Evolutionary conservation across 768 basidiomycete genomes (phyloP), one percentile per base, ranked within the genome.

Genomic region (Termitomyces sp.): DNA sequence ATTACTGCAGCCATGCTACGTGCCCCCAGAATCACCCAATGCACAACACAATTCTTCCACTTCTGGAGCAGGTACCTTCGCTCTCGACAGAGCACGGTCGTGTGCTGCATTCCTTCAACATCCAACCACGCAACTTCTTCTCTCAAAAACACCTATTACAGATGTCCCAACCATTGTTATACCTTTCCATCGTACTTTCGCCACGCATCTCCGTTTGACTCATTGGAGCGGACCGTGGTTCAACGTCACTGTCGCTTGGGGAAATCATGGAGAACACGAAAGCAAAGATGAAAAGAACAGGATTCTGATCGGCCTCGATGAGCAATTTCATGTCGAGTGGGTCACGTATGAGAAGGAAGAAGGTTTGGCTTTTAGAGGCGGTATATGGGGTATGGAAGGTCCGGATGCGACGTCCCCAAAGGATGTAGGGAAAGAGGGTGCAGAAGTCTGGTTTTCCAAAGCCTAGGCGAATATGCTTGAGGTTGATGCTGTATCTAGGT

Each of bases 351-450:
- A 37, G 22, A 53, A 52, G 4, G 66, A 58, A 9, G 62, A 63
- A 2, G 76, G 77, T 0, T 62, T 75, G 53, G 73, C 75, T 27
- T 75, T 78, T 51, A 72, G 68, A 55, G 74, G 75, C 2, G 68
- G 70, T 3, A 73, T 79, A 62, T 77, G 75, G 76, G 76, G 76
- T 0, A 74, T 68, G 64, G 72, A 73, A 49, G 76, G 74, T 0
- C 61, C 58, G 0, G 73, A 73, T 51, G 69, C 72, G 22, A 58
- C 58, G 13, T 65, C 65, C 3, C 73, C 74, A 1, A 64, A 48
- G n/a, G 73, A 72, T 0, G 52, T 1, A 7, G 75, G 71, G 6
- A 71, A 70, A 61, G 69, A 68, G n/a, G 65, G 68, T 16, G 76
- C 76, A 6, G 75, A 78, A 58, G 72, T 77, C 9, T 78, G 77